Percentiles rank a stretch among this genome's conserved stretches.
Evolutionary conservation across 805 yeast species (phyloP).

Genomic region (Vanderwaltozyma tropicalis): DNA sequence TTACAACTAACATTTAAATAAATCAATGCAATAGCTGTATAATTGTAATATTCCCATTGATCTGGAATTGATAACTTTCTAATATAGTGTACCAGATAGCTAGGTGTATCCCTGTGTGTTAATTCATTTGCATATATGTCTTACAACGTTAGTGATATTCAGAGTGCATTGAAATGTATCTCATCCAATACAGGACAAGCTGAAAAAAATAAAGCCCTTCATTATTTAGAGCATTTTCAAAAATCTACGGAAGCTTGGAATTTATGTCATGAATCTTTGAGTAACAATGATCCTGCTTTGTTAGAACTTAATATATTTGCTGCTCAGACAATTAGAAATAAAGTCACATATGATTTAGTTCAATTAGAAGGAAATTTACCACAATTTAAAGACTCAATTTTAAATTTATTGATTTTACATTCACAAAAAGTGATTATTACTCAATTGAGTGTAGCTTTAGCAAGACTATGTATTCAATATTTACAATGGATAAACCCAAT

Average conservation of each 20-base stretch:
- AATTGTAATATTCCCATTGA: too few species aligned
- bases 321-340: slow-evolving; percentile 83
- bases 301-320: slow-evolving; percentile 68
- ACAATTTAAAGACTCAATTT: slow-evolving; percentile 57
- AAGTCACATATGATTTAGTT: slow-evolving; percentile 68
- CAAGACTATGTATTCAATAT: slow-evolving; percentile 73
- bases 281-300: slow-evolving; percentile 23
- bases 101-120: too few species aligned
- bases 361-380: slow-evolving; percentile 53
- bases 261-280: slow-evolving; percentile 46
- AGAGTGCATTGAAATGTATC: slow-evolving; percentile 21
- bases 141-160: slow-evolving; percentile 13
- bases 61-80: too few species aligned
- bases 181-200: slow-evolving; percentile 20
- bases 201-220: slow-evolving; percentile 36
- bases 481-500: slow-evolving; percentile 64
- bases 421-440: slow-evolving; percentile 56
- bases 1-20: too few species aligned
- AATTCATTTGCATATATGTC: slow-evolving; percentile 12
- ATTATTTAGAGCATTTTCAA: slow-evolving; percentile 70
- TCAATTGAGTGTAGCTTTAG: slow-evolving; percentile 72
- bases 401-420: slow-evolving; percentile 46
- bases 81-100: too few species aligned
- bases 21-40: too few species aligned
- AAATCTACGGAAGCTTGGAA: slow-evolving; percentile 78